Evolutionary conservation across 2,329 filamentous ascomycete species (phyloP).

Genomic region (Ophiostoma pallidulum): DNA sequence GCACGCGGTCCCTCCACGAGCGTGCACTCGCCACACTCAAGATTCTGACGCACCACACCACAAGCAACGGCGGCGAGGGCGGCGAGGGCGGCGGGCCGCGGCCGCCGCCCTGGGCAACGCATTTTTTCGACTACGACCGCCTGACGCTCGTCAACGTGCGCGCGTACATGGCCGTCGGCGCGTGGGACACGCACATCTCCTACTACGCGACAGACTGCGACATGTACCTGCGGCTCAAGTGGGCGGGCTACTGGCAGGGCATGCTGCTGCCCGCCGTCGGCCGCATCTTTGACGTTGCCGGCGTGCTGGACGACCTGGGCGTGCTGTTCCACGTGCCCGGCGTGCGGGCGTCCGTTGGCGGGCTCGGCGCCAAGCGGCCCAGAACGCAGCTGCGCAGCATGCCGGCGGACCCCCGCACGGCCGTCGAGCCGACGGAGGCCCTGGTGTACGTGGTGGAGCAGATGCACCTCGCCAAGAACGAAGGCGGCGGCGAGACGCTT

Average conservation of each 20-base stretch:
- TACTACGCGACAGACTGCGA: slow-evolving; percentile 52
- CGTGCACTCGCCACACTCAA: slow-evolving; percentile 30
- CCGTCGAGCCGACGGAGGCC: slow-evolving; percentile 17
- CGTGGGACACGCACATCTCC: slow-evolving; percentile 49
- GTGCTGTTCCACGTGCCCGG: slow-evolving; percentile 36
- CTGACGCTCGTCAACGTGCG: slow-evolving; percentile 46
- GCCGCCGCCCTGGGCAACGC: slow-evolving; percentile 36
- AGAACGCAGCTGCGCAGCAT: not conserved
- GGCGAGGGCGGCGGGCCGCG: slow-evolving; percentile 5
- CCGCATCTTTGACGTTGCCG: slow-evolving; percentile 37
- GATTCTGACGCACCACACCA: slow-evolving; percentile 26
- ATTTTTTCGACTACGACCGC: slow-evolving; percentile 51
- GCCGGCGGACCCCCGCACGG: too few species aligned
- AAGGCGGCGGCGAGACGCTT: slow-evolving; percentile 21
- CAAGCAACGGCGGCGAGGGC: slow-evolving; percentile 20
- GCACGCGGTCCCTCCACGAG: slow-evolving; percentile 20
- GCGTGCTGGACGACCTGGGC: slow-evolving; percentile 35
- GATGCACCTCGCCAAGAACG: slow-evolving; percentile 35
- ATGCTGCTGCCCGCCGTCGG: slow-evolving; percentile 27
- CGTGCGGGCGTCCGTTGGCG: slow-evolving; percentile 12
- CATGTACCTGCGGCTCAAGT: slow-evolving; percentile 39
- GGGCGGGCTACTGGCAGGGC: slow-evolving; percentile 34
- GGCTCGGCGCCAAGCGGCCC: not conserved
- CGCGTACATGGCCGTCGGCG: slow-evolving; percentile 41
- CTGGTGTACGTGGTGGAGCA: slow-evolving; percentile 22